A percentile compares a stretch with the other conserved stretches of the same genome.
These are phyloP conservation scores for Tylopilus sp. DNA, from an alignment of 768 basidiomycete species.

Conservation along the genomic window DNA sequence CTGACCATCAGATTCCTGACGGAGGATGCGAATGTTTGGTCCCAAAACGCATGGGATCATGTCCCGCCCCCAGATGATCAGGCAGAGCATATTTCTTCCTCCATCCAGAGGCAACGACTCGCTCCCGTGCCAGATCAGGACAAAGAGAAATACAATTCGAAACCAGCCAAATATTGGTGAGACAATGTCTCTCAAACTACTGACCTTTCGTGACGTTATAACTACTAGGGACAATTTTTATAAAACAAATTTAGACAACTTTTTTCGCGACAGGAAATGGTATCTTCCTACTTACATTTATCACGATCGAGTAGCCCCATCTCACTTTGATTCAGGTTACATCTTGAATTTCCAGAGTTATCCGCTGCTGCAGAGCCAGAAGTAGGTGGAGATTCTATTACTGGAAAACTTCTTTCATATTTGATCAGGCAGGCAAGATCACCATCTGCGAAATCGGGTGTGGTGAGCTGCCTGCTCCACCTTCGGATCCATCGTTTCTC, in stretches of 20 bases:
- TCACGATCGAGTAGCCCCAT: neutral
- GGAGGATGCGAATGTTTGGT: slow-evolving; percentile 72
- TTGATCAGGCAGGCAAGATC: slow-evolving; percentile 67
- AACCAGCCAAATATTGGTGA: slow-evolving; percentile 71
- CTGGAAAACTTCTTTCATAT: neutral
- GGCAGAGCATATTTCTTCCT: slow-evolving; percentile 61
- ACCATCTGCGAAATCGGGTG: slow-evolving; percentile 89
- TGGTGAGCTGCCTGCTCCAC: slow-evolving; percentile 44
- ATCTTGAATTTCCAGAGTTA: slow-evolving; percentile 93
- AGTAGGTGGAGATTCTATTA: slow-evolving; percentile 36
- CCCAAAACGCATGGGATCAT: slow-evolving; percentile 90
- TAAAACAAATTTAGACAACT: slow-evolving; percentile 77
- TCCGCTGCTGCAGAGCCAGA: slow-evolving; percentile 62
- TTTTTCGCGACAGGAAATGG: slow-evolving; percentile 96
- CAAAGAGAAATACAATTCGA: slow-evolving; percentile 66
- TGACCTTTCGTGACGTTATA: slow-evolving; percentile 24
- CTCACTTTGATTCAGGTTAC: slow-evolving; percentile 51
- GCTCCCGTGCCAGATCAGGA: slow-evolving; percentile 75
- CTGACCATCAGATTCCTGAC: slow-evolving; percentile 64
- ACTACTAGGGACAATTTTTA: slow-evolving; percentile 88
- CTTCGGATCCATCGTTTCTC: neutral
- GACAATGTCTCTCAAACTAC: slow-evolving; percentile 27
- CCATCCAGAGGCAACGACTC: slow-evolving; percentile 65
- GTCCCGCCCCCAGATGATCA: slow-evolving; percentile 84
- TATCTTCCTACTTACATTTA: slow-evolving; percentile 18